Base-by-base conservation (phyloP, 495 filamentous ascomycete genomes). In the Penicillium arizonense region DNA sequence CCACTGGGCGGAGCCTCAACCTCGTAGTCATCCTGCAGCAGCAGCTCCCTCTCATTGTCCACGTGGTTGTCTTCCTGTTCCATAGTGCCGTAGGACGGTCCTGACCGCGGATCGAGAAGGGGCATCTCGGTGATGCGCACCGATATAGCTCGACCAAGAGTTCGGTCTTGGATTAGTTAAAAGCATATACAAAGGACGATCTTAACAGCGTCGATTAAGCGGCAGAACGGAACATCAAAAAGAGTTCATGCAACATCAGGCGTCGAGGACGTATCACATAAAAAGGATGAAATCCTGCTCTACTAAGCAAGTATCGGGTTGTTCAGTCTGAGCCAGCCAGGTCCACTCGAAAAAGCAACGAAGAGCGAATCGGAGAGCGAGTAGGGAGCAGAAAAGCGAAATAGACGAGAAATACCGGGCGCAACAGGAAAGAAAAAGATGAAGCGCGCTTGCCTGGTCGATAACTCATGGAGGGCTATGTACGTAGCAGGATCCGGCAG, bases 271-370 rank as follows among this genome's bases (percentile, higher is more conserved):
- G 60, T 58, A 56, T 63, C 47, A 55, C 55, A 62, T 53, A 56
- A 64, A 54, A 64, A 47, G 40, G 45, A 56, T 16, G 38, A 40
- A 59, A 46, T 32, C 37, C 52, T 50, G 45, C 44, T 59, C 39
- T 53, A 56, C 41, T 56, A 41, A 53, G 38, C 47, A 53, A 12
- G 34, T 21, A 47, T 39, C 43, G 54, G 32, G 24, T 32, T 23
- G n/a, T 38, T 33, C 36, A 46, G 88, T 60, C 62, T 80, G 85
- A 40, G 89, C 92, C 44, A 96, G 77, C 47, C 91, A 91, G 57
- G 94, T 94, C 44, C 50, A 57, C 55, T 36, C 33, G 41, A 28
- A 45, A 43, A 53, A 50, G 33, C 48, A 58, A 56, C 40, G 38
- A 44, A 55, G 56, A 43, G 30, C 55, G 53, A 64, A 64, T 64